Base-by-base conservation (phyloP, 2,329 filamentous ascomycete species). In the Madurella mycetomatis region DNA sequence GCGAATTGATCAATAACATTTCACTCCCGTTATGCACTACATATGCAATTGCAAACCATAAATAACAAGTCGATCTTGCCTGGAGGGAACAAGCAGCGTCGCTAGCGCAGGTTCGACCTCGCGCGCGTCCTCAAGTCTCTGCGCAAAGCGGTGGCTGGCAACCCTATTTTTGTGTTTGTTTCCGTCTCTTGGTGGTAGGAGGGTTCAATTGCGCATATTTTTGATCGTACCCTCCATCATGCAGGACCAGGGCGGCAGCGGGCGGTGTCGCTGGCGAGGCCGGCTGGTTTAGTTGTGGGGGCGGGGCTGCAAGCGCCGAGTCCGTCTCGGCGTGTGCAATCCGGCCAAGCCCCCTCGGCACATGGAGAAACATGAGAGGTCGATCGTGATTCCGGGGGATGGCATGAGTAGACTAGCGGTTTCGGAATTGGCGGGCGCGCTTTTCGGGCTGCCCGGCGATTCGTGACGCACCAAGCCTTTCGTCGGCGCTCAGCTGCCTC, bases 261-360 rank as follows among this genome's bases (percentile, higher is more conserved):
- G 34, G 34, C 34, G 11, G 34, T 37, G 34, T 15, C 13, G 34
- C 2, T 37, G 34, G 34, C 34, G 13, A 37, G 34, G 34, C 13
- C 34, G 34, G 34, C 34, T 11, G n/a, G 40, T 41, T 41, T 9
- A 15, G 40, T 9, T 16, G 40, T 9, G 11, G 15, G 40, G 15
- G 39, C 41, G 48, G 55, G 50, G 41, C 18, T 31, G 19, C 51
- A 59, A 55, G 47, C 51, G 54, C 53, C 57, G 57, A 41, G 49
- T 47, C 54, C 46, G 51, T 57, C 54, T 54, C 54, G 57, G 54
- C 49, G 41, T 47, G 49, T 56, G 47, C 49, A 41, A 30, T 49
- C 42, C 51, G 49, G 25, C 46, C 41, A 47, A 37, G 44, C 42
- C 25, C 19, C 13, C 34, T 45, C 44, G 37, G 51, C 31, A 16